phyloP scores from a whole-genome alignment of 352 stramenopile genomes.

The Phytophthora litchii region DNA sequence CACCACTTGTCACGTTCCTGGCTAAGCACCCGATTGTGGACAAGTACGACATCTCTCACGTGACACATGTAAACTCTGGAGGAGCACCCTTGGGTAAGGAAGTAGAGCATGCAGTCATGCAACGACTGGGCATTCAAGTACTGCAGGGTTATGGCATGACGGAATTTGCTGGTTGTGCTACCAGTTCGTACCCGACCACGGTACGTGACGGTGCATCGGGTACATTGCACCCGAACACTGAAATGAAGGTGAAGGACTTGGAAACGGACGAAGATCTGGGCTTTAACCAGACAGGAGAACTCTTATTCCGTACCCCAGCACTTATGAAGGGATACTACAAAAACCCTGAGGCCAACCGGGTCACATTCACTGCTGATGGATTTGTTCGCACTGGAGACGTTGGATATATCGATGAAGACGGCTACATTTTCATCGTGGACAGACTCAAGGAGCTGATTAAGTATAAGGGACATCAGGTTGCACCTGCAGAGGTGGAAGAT shows the following conservation, averaged over 20 bases:
- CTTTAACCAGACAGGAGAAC: slow-evolving; percentile 64
- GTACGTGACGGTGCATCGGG: slow-evolving; percentile 44
- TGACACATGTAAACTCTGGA: slow-evolving; percentile 76
- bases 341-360: slow-evolving; percentile 79
- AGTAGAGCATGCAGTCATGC: slow-evolving; percentile 62
- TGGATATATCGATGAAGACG: slow-evolving; percentile 92
- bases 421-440: slow-evolving; percentile 93
- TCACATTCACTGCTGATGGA: slow-evolving; percentile 74
- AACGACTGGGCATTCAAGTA: slow-evolving; percentile 60
- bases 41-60: slow-evolving; percentile 83
- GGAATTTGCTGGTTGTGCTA: slow-evolving; percentile 66
- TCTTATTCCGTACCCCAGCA: slow-evolving; percentile 87
- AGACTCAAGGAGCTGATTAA: slow-evolving; percentile 96
- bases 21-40: slow-evolving; percentile 88
- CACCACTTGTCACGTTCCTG: slow-evolving; percentile 80
- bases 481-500: slow-evolving; percentile 93
- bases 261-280: slow-evolving; percentile 48
- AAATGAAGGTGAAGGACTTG: slow-evolving; percentile 53
- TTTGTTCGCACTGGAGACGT: slow-evolving; percentile 93
- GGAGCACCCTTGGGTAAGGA: slow-evolving; percentile 87
- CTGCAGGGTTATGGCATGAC: slow-evolving; percentile 70
- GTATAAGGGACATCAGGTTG: slow-evolving; percentile 93
- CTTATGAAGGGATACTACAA: slow-evolving; percentile 95
- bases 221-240: slow-evolving; percentile 56
- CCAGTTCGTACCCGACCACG: slow-evolving; percentile 30